Base-by-base conservation (phyloP, 2,329 filamentous ascomycete genomes). In the Colletotrichum sp. region DNA sequence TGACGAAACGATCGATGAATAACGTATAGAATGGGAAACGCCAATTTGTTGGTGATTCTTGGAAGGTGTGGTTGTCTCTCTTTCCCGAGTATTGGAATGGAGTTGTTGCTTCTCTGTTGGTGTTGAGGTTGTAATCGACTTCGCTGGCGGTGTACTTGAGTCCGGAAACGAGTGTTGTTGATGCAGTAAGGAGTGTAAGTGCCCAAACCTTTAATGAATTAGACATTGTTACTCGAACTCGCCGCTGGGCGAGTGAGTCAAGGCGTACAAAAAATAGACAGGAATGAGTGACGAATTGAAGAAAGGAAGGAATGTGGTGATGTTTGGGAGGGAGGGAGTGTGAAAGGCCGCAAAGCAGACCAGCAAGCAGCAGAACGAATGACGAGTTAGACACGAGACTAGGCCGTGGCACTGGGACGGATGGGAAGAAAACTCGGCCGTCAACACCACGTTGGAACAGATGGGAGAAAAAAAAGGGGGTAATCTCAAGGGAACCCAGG, bases 11-110 rank as follows among this genome's bases (percentile, higher is more conserved):
- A 81, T 93, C 92, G 13, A 93, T 83, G 80, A 93, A 92, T 61
- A 93, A 84, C 10, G 91, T 92, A 81, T 94, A 94, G 80, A 93
- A 90, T 0, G 92, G 92, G 76, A 93, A 89, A 30, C 92, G 87
- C 92, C 92, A 94, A 78, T 91, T 93, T 0, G 84, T 81, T 2
- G 92, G 92, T 24, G 91, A 93, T 1, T 85, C 83, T 21, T 83
- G 81, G 78, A 90, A 93, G 6, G 80, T 83, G 80, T 91, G 89
- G 76, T 87, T 83, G n/a, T 83, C 84, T 89, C 90, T 89, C 84
- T 87, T 83, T 75, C 91, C 89, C 80, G 84, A 89, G 81, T 93
- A 94, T 60, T 93, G 87, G 48, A 90, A 83, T 3, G 92, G 90
- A 67, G 87, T 82, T 10, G 81, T 86, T n/a, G 92, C 91, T 61